Evolutionary conservation across 495 filamentous ascomycete species (phyloP), one percentile per base, ranked within the genome.

Genomic region (Aspergillus sclerotiicarbonarius): DNA sequence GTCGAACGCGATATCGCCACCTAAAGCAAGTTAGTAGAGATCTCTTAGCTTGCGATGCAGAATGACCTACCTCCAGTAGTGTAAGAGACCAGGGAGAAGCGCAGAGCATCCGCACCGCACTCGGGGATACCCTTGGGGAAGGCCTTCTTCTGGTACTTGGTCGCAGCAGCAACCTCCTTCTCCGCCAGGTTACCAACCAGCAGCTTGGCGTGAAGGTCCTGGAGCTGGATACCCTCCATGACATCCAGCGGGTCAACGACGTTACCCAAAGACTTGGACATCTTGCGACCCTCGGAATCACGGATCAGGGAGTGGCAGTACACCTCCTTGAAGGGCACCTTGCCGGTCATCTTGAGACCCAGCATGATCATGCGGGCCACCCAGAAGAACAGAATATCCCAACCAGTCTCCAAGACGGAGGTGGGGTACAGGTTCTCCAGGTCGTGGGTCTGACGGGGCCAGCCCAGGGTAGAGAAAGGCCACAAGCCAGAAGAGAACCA

Each of bases 331-430:
- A 92, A 92, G 0, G 89, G 89, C 49, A 92, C 76, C 69, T 91
- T 76, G 30, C 87, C 87, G 10, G 88, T 90, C 71, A 92, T 72
- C 71, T 91, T 90, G 35, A 91, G 73, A 61, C 82, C 79, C 51
- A 93, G 79, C 83, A 93, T 89, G 66, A 93, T 87, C 90, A 93
- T 93, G 51, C 89, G 74, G 16, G 82, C 85, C 54, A 92, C 86
- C 90, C 90, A 93, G 84, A 92, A 92, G 79, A 90, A 87, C 10
- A 93, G 72, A 63, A 93, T 93, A 73, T 93, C 87, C 89, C 89
- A 92, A 18, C 90, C 90, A 13, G 89, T 91, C 70, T 93, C 89
- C 50, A 92, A 73, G 47, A 90, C 74, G 56, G 80, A 84, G 8
- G 88, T 91, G 15, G 90, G 89, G 72, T 87, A 91, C 56, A 91